phyloP scores from a whole-genome alignment of 306 rosid species.

The Citrullus colocynthis region DNA sequence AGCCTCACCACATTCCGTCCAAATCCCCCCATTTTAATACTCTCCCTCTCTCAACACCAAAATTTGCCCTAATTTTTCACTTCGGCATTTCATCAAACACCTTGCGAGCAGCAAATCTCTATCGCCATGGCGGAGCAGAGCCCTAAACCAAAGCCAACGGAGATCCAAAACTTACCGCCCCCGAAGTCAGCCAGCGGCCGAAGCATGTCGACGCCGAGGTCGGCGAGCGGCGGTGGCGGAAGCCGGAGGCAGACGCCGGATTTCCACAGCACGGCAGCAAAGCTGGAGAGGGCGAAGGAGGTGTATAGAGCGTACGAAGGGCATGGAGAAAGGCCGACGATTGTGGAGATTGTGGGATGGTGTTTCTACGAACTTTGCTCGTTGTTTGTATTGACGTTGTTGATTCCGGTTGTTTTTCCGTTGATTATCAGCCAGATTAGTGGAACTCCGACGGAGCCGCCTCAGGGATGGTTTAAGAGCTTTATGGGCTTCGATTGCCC shows the following conservation, averaged over 20 bases:
- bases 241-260: conserved; percentile 18
- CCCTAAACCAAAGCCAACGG: neutral
- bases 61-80: neutral
- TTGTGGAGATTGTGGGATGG: conserved; percentile 66
- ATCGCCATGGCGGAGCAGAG: neutral
- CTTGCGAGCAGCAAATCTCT: neutral
- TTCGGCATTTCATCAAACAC: conserved; percentile 1
- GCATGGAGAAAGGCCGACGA: conserved; percentile 41
- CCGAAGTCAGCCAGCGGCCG: neutral
- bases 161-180: neutral
- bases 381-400: conserved; percentile 46
- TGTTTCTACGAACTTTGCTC: conserved; percentile 62
- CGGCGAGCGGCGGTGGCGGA: neutral
- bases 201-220: neutral
- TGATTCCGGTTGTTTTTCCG: conserved; percentile 73
- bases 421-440: conserved; percentile 62
- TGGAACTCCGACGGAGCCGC: conserved; percentile 15
- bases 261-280: conserved; percentile 25
- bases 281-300: conserved; percentile 34
- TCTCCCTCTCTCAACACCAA: neutral
- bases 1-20: neutral
- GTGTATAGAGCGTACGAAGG: conserved; percentile 33
- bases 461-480: conserved; percentile 16
- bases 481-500: conserved; percentile 26
- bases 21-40: neutral